Base-by-base conservation (phyloP, 306 rosid genomes). In the Bauhinia variegata region DNA sequence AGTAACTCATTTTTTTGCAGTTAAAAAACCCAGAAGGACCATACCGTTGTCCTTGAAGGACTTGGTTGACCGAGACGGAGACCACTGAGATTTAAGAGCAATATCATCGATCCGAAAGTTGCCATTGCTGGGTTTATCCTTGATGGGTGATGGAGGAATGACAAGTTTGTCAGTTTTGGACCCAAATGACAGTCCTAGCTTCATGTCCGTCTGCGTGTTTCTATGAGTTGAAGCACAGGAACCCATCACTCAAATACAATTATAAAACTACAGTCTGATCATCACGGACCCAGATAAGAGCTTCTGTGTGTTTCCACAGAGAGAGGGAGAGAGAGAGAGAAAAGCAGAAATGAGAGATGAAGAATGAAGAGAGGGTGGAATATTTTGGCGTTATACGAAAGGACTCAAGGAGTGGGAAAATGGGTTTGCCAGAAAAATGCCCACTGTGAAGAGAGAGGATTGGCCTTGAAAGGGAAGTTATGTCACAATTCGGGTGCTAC, bases 61-160 rank as follows among this genome's bases (percentile, higher is more conserved):
- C 28, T 76, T 58, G 73, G 74, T 67, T 60, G 91, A 64, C 49
- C 64, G 80, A 81, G 89, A 61, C 12, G 92, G 74, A 5, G 96
- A 77, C 80, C 58, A 72, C 6, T 67, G 84, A 73, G 86, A 61
- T 49, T 77, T 79, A 43, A 79, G 37, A 15, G 82, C 75, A 34
- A 67, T 75, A 59, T 60, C 86, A 23, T 68, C 61, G 58, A 78
- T 60, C 67, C 66, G 73, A 75, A 60, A 67, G 70, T 73, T 79
- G 9, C 49, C 86, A 51, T 71, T 81, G 65, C 68, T 4, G 6
- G 74, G 71, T 5, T 80, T 81, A 10, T 70, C 84, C 51, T 87
- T 85, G 67, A 82, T 63, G 51, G 97, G 92, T 5, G 96, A 88
- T 0, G 88, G 79, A 2, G 82, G 91, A 73, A 88, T 83, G 48